These are phyloP conservation scores for Ambrosia hybrid DNA, from an alignment of 140 eudicot species.

Conservation along the genomic window DNA sequence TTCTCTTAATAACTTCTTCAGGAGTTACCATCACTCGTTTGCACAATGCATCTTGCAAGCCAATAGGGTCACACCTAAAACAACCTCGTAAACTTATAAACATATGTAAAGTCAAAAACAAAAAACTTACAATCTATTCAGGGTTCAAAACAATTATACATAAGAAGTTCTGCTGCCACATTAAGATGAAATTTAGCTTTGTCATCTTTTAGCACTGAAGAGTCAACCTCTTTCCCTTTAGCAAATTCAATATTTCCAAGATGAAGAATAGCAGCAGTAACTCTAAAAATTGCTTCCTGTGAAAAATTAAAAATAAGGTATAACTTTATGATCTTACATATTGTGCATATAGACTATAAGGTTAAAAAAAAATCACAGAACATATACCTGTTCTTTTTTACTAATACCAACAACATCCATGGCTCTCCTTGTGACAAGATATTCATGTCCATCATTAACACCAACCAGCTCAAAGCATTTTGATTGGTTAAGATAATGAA, in stretches of 20 bases:
- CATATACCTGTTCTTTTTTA: conserved; percentile 81
- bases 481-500: conserved; percentile 97
- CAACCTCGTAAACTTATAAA: conserved; percentile 19
- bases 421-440: conserved; percentile 96
- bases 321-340: background rate
- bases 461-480: conserved; percentile 91
- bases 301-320: conserved; percentile 6
- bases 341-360: background rate
- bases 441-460: conserved; percentile 82
- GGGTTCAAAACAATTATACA: conserved; percentile 43
- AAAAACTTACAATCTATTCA: conserved; percentile 16
- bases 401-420: conserved; percentile 98
- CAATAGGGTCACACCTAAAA: conserved; percentile 81
- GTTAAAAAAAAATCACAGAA: conserved; percentile 10
- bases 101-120: background rate
- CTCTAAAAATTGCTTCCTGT: conserved; percentile 98
- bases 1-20: conserved; percentile 96
- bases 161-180: conserved; percentile 84
- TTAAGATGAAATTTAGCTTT: conserved; percentile 90
- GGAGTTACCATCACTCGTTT: conserved; percentile 98
- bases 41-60: conserved; percentile 87
- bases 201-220: conserved; percentile 81
- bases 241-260: conserved; percentile 88
- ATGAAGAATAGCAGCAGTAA: conserved; percentile 95
- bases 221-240: conserved; percentile 88